Conservation (phyloP, 495 filamentous ascomycete genomes). For the Trichoderma asperelloides region DNA sequence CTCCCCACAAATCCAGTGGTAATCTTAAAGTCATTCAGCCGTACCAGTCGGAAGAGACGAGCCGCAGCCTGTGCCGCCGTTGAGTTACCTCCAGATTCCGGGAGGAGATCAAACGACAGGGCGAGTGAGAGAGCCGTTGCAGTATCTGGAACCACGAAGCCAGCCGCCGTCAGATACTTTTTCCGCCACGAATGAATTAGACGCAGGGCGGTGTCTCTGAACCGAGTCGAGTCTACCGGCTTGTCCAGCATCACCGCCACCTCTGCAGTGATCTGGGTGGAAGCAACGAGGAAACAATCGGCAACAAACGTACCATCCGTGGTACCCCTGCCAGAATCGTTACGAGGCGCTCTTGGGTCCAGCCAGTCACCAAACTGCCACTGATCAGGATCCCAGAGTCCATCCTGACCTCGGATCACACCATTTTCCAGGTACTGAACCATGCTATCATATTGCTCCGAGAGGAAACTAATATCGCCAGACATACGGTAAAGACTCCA, state of each 20-base stretch:
- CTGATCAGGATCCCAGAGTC: slow-evolving; percentile 25
- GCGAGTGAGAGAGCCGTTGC: slow-evolving; percentile 35
- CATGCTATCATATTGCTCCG: slow-evolving; percentile 32
- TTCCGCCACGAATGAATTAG: slow-evolving; percentile 12
- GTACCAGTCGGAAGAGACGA: slow-evolving; percentile 26
- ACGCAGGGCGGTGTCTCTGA: too few relatives aligned
- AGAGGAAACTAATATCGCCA: slow-evolving; percentile 30
- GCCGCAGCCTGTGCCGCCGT: slow-evolving; percentile 18
- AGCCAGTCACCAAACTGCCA: slow-evolving; percentile 41
- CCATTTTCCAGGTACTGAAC: slow-evolving; percentile 32
- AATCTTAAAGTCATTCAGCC: slow-evolving; percentile 28
- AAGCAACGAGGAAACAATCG: slow-evolving; percentile 37
- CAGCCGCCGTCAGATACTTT: slow-evolving; percentile 30
- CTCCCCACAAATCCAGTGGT: slow-evolving; percentile 43
- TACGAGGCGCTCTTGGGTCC: slow-evolving; percentile 35
- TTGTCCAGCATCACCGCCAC: slow-evolving; percentile 19
- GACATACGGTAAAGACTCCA: slow-evolving; percentile 29
- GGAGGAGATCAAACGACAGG: slow-evolving; percentile 28
- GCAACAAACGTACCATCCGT: slow-evolving; percentile 32
- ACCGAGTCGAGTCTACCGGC: background rate
- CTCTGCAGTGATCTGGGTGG: slow-evolving; percentile 21
- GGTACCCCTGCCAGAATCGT: slow-evolving; percentile 25
- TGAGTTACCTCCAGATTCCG: slow-evolving; percentile 5
- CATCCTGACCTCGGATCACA: slow-evolving; percentile 24
- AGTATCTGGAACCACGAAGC: slow-evolving; percentile 28